Percentiles rank a stretch among this genome's conserved stretches.
Conservation (phyloP, 116 monocot genomes). For the Trichopus zeylanicus region DNA sequence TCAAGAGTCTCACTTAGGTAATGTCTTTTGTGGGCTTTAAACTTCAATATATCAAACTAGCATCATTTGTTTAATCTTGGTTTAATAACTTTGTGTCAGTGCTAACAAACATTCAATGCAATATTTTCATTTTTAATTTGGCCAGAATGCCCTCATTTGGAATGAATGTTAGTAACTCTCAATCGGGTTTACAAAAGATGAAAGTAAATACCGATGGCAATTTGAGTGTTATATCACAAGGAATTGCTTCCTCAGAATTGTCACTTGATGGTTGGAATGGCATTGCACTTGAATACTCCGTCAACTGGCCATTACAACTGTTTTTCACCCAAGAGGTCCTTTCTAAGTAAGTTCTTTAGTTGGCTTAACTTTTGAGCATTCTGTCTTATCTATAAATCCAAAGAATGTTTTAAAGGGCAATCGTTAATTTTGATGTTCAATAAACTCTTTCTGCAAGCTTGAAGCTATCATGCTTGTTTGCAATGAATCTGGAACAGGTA, state of each 20-base stretch:
- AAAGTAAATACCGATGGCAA: conserved; percentile 27
- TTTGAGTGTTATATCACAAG: conserved; percentile 30
- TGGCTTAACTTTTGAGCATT: neutral
- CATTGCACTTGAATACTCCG: conserved; percentile 82
- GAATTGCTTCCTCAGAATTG: conserved; percentile 32
- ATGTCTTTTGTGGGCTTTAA: neutral
- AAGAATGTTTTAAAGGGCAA: neutral
- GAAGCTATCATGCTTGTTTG: neutral
- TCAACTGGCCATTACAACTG: conserved; percentile 86
- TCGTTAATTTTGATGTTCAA: neutral
- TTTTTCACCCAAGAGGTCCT: conserved; percentile 94
- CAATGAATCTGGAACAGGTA: conserved; percentile 52
- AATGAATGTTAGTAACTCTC: conserved; percentile 22
- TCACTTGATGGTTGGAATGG: conserved; percentile 93
- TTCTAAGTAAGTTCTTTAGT: conserved; percentile 57
- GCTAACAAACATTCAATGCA: neutral
- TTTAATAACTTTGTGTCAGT: neutral
- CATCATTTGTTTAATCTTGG: neutral
- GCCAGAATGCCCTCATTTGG: conserved; percentile 81
- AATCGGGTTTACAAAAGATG: conserved; percentile 33
- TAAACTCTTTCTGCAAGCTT: neutral
- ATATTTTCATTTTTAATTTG: conserved; percentile 2
- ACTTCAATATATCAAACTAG: neutral
- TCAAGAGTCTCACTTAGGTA: conserved; percentile 85
- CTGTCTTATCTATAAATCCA: neutral